Percentiles rank a stretch among this genome's conserved stretches.
phyloP scores from a whole-genome alignment of 805 yeast genomes.

The Yamadazyma nakazawae region DNA sequence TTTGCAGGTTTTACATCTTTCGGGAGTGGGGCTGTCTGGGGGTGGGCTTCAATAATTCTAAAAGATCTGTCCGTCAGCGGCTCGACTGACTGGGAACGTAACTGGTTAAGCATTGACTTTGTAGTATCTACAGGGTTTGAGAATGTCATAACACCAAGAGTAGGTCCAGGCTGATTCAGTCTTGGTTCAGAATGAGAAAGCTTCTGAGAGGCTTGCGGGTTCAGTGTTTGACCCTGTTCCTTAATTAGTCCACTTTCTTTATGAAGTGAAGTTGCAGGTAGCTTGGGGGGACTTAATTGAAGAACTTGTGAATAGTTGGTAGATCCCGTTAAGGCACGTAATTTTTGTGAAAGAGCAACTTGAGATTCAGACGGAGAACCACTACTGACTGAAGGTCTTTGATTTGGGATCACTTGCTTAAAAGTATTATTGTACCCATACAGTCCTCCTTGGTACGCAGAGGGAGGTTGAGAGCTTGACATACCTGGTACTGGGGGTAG shows the following conservation, averaged over 20 bases:
- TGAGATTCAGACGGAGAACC: background rate
- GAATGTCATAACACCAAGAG: background rate
- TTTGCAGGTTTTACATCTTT: too few species aligned
- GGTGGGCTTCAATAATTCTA: too few species aligned
- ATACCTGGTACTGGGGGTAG: background rate
- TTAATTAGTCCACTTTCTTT: background rate
- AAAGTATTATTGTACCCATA: background rate
- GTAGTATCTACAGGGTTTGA: too few species aligned
- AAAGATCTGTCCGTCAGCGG: too few species aligned
- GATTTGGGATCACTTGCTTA: background rate
- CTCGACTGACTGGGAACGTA: too few species aligned
- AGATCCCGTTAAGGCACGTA: background rate
- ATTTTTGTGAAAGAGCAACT: background rate
- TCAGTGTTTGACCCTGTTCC: background rate
- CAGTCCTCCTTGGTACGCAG: background rate
- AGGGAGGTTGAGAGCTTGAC: background rate
- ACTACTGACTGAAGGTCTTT: background rate
- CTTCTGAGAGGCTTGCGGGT: background rate
- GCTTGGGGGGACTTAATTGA: background rate
- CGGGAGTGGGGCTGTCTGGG: too few species aligned
- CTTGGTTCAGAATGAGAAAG: background rate
- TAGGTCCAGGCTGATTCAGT: background rate
- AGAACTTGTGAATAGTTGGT: background rate
- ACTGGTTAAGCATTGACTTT: too few species aligned
- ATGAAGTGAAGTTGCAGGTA: background rate